These are phyloP conservation scores for Pelargonium nanum DNA, from an alignment of 345 rosid species.

Conservation along the genomic window DNA sequence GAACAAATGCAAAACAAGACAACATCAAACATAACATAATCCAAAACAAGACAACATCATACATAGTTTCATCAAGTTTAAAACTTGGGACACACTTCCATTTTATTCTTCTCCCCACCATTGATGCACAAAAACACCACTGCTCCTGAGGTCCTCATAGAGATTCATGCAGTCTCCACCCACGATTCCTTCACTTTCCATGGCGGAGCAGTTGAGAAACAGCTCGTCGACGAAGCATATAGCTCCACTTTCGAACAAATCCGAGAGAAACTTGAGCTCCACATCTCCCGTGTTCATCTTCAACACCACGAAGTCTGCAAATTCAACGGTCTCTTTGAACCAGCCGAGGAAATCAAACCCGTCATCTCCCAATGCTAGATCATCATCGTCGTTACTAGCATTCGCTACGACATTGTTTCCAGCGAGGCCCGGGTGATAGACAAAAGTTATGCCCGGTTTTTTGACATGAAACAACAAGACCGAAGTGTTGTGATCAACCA, in stretches of 20 bases:
- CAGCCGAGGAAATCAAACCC: slow-evolving; percentile 66
- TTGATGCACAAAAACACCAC: slow-evolving; percentile 76
- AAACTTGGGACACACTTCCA: slow-evolving; percentile 4
- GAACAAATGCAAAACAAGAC: too few relatives aligned
- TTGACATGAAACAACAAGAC: slow-evolving; percentile 56
- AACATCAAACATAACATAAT: not conserved
- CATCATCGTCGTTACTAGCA: slow-evolving; percentile 17
- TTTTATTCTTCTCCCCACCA: slow-evolving; percentile 56
- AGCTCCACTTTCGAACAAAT: slow-evolving; percentile 47
- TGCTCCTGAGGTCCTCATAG: slow-evolving; percentile 48
- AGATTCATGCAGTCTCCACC: slow-evolving; percentile 40
- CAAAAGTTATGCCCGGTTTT: slow-evolving; percentile 57
- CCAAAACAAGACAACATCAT: not conserved
- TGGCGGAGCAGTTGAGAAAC: slow-evolving; percentile 48
- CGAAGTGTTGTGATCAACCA: slow-evolving; percentile 74
- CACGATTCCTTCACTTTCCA: slow-evolving; percentile 14
- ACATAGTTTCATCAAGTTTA: slow-evolving; percentile 5
- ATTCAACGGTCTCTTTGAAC: slow-evolving; percentile 60
- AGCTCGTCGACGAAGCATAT: slow-evolving; percentile 71
- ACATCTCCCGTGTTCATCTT: slow-evolving; percentile 48
- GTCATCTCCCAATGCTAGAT: slow-evolving; percentile 40
- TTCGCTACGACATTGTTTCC: slow-evolving; percentile 16
- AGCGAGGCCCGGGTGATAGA: slow-evolving; percentile 71
- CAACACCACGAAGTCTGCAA: slow-evolving; percentile 58
- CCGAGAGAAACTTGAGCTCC: slow-evolving; percentile 43